Base-by-base conservation (phyloP, 1,284 basidiomycete species). In the Leccinum variabile region DNA sequence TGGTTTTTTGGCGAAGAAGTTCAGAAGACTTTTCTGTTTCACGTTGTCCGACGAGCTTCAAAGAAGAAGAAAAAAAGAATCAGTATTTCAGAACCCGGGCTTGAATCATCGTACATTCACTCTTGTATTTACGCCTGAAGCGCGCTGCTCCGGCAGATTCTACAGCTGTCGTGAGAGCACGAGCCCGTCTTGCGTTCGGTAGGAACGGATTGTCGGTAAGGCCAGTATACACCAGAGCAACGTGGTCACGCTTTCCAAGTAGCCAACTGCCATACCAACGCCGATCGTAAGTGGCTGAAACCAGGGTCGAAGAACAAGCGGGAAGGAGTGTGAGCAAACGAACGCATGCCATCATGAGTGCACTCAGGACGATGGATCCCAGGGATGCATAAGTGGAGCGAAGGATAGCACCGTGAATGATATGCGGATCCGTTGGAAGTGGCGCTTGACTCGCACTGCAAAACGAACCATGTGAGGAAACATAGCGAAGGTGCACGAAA, bases 141-240 rank as follows among this genome's bases (percentile, higher is more conserved):
- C 77, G 76, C 63, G 30, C 30, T 32, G 30, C 30, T 32, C 30
- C 30, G 57, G 76, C 66, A 53, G 68, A 72, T 67, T 79, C 79
- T 3, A 83, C 82, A 30, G 80, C 73, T 6, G 74, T 75, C 1
- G 84, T 84, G 59, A 93, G 76, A 39, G 83, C 88, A 61, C 80
- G 79, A 13, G 89, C 85, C 46, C 91, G 80, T 62, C 87, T 81
- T 11, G 93, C 92, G 64, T 88, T 88, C 7, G 83, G 82, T 81
- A 92, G 90, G 75, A 96, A 97, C 1, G 87, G 81, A 59, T 92
- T 90, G 0, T 94, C 95, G 0, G 92, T 95, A 63, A 97, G 79
- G 0, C 95, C 95, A 1, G 87, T 85, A 73, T 96, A 96, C 10
- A 95, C 84, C 35, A 97, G 80, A 13, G 91, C 92, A 69, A 86